These are phyloP conservation scores for Taxillus chinensis DNA, from an alignment of 164 flowering plant genomes.

Conservation along the genomic window DNA sequence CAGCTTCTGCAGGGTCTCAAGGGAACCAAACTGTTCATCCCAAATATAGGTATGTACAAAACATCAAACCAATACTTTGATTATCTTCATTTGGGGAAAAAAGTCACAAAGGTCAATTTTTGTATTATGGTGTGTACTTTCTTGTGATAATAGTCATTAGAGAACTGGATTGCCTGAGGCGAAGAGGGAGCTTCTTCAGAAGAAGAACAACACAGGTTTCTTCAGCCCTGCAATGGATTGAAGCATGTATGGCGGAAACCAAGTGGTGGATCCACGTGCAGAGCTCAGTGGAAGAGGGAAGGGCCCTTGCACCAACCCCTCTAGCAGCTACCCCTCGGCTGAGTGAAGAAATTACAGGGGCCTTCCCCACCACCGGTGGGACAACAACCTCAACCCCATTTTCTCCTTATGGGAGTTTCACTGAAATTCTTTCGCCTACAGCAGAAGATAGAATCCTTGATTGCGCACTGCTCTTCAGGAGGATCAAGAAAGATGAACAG, in stretches of 20 bases:
- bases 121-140: not conserved
- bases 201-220: slow-evolving; percentile 45
- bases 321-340: slow-evolving; percentile 48
- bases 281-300: slow-evolving; percentile 48
- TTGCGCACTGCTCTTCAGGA: slow-evolving; percentile 47
- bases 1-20: slow-evolving; percentile 77
- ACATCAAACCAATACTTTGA: not conserved
- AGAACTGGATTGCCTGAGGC: slow-evolving; percentile 60
- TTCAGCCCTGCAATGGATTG: slow-evolving; percentile 66
- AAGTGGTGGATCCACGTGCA: slow-evolving; percentile 89
- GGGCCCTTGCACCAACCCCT: slow-evolving; percentile 61
- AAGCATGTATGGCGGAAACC: slow-evolving; percentile 56
- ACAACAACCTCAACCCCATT: slow-evolving; percentile 21
- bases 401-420: slow-evolving; percentile 20
- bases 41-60: slow-evolving; percentile 56
- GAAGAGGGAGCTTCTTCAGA: slow-evolving; percentile 42
- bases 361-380: slow-evolving; percentile 5
- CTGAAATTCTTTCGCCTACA: slow-evolving; percentile 58
- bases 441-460: slow-evolving; percentile 79
- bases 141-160: slow-evolving; percentile 43
- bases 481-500: slow-evolving; percentile 32
- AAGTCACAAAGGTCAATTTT: not conserved
- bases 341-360: slow-evolving; percentile 23
- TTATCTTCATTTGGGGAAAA: not conserved
- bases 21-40: slow-evolving; percentile 71